Conservation (phyloP, 176 grass and related monocot genomes). For the Puya raimondii region DNA sequence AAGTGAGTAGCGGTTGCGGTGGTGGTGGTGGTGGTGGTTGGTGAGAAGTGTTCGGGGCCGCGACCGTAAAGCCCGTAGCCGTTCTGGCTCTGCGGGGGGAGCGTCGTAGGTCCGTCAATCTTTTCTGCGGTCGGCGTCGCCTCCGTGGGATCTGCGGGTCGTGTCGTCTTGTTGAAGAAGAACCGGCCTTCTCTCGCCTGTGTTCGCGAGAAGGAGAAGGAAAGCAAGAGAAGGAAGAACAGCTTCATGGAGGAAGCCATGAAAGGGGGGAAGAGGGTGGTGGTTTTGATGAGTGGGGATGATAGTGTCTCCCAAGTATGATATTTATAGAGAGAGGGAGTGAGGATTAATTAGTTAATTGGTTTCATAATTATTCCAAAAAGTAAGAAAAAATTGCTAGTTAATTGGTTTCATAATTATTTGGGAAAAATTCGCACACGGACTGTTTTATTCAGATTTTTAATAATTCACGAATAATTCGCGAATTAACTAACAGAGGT, state of each 20-base stretch:
- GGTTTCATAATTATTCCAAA: no score
- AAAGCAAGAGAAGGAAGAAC: constrained; percentile 12
- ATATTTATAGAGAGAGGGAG: background rate
- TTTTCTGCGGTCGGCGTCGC: background rate
- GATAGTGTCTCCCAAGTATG: background rate
- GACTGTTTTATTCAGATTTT: no score
- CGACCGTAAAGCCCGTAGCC: constrained; percentile 37
- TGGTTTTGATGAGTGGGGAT: background rate
- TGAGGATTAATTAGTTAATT: background rate
- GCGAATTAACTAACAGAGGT: no score
- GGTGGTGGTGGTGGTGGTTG: background rate
- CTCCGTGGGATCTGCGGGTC: background rate
- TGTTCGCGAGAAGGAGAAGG: constrained; percentile 1
- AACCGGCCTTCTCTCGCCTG: constrained; percentile 6
- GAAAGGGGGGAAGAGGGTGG: background rate
- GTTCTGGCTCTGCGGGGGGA: constrained; percentile 13
- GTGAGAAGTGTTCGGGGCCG: constrained; percentile 11
- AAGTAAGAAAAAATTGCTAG: no score
- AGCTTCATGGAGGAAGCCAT: constrained; percentile 17
- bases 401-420: no score
- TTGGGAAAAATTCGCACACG: no score
- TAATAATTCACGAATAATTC: no score
- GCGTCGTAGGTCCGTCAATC: background rate
- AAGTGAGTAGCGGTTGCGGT: no score
- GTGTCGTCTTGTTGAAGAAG: constrained; percentile 26